These are phyloP conservation scores for Monilinia fructicola DNA, from an alignment of 2,329 filamentous ascomycete genomes.

Conservation along the genomic window DNA sequence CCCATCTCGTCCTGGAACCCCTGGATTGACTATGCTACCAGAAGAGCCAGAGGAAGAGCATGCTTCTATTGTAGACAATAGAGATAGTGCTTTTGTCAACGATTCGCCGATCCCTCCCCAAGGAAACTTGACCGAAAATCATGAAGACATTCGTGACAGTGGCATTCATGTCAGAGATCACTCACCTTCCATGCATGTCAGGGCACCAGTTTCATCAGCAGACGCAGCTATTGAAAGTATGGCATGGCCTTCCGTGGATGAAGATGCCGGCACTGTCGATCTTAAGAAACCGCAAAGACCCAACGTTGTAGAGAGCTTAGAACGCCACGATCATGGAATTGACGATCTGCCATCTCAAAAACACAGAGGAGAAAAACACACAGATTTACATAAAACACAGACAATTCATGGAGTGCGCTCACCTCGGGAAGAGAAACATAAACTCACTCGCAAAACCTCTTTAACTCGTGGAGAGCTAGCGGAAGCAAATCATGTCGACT, in stretches of 20 bases:
- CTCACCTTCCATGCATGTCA: slow-evolving; percentile 37
- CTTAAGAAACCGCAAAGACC: slow-evolving; percentile 42
- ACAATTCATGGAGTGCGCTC: slow-evolving; percentile 29
- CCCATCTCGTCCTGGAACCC: slow-evolving; percentile 29
- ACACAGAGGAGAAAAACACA: slow-evolving; percentile 26
- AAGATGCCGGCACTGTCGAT: slow-evolving; percentile 47
- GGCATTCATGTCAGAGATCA: slow-evolving; percentile 55
- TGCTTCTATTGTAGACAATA: slow-evolving; percentile 38
- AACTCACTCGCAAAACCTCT: slow-evolving; percentile 27
- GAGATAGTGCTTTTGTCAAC: slow-evolving; percentile 52
- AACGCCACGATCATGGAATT: slow-evolving; percentile 25
- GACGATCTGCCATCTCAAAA: slow-evolving; percentile 28
- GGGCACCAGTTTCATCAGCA: slow-evolving; percentile 36
- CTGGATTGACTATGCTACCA: slow-evolving; percentile 34
- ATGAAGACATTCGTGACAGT: slow-evolving; percentile 48
- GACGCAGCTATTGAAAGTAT: slow-evolving; percentile 42
- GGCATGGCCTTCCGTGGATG: slow-evolving; percentile 46
- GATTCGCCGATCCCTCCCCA: slow-evolving; percentile 48
- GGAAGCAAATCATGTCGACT: slow-evolving; percentile 22
- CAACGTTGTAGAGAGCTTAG: slow-evolving; percentile 26
- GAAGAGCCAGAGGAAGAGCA: slow-evolving; percentile 32
- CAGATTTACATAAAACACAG: slow-evolving; percentile 32
- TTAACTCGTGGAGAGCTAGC: slow-evolving; percentile 22
- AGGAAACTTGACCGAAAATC: slow-evolving; percentile 30
- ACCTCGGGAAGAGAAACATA: slow-evolving; percentile 18